Base-by-base conservation (phyloP, 2,329 filamentous ascomycete genomes). In the Cladorrhinum sp. region DNA sequence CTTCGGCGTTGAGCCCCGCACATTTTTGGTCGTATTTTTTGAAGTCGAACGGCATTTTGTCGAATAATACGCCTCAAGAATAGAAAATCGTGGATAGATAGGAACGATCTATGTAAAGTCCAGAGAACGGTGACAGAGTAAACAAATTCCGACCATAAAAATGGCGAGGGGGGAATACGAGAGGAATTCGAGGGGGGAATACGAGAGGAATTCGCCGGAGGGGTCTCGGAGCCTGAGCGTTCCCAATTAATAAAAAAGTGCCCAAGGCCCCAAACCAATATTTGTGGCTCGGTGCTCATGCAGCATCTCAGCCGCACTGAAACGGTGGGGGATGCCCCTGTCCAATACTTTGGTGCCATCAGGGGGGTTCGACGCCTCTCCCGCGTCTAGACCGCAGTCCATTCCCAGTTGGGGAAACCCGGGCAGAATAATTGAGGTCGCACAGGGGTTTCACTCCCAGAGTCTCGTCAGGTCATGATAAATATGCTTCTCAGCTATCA, bases 31-130 rank as follows among this genome's bases (percentile, higher is more conserved):
- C 59, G 50, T 61, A 61, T 30, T 46, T 36, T 36, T 57, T 48
- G 49, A 61, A 61, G 39, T 61, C 42, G 55, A 61, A 61, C 4
- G 59, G 59, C 59, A 61, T 61, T 14, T 52, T 60, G 52, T 23
- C 52, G 16, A 28, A 28, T n/a, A n/a, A n/a, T 16, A 8, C n/a
- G 4, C 14, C 26, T 20, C 16, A 20, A 18, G 26, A 54, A 10
- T 2, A 26, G n/a, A 26, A 20, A 26, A 52, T 24, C 14, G 12
- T 24, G 9, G 24, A 18, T 9, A 50, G 24, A 21, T 50, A 5
- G 26, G 26, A 30, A 30, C 26, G 10, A 30, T 30, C 10, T 30
- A 36, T 12, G 33, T 36, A 3, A 36, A 36, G 33, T 36, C 4
- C 7, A 16, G 12, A 36, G 33, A 10, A 16, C 2, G 3, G 2